Conservation (phyloP, 169 alveolate species). For the Eimeria tenella region DNA sequence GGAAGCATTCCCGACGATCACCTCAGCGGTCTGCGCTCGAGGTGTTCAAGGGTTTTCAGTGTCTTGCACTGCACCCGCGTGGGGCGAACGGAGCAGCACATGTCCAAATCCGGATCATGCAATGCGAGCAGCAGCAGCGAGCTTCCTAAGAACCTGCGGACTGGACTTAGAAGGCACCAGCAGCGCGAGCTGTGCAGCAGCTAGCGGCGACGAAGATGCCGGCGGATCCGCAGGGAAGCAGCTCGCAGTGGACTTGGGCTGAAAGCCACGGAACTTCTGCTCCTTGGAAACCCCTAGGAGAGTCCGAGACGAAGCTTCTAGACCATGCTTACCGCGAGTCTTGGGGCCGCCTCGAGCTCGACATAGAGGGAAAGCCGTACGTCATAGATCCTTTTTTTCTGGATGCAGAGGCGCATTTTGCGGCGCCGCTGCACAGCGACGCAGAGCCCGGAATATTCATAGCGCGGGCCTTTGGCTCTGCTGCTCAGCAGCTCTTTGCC, state of each 20-base stretch:
- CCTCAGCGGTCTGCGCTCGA: too few relatives aligned
- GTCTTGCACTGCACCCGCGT: too few relatives aligned
- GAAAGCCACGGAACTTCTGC: background rate
- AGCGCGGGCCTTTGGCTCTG: background rate
- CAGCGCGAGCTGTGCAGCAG: too few relatives aligned
- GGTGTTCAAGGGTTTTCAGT: too few relatives aligned
- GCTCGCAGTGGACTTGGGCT: constrained; percentile 1
- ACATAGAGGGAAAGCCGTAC: background rate
- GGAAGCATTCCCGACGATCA: too few relatives aligned
- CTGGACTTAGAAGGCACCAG: too few relatives aligned
- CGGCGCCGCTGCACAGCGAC: background rate
- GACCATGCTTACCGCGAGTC: constrained; percentile 42
- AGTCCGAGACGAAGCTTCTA: constrained; percentile 10
- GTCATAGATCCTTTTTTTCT: constrained; percentile 11
- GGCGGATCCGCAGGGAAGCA: too few relatives aligned
- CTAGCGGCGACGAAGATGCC: too few relatives aligned
- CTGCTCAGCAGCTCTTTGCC: background rate
- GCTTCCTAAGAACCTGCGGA: too few relatives aligned
- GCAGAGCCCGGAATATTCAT: background rate
- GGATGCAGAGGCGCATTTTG: background rate
- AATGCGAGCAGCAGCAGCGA: too few relatives aligned
- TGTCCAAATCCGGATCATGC: too few relatives aligned
- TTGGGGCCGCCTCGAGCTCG: constrained; percentile 44
- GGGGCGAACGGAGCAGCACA: too few relatives aligned
- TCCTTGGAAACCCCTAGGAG: background rate